Conservation (phyloP, 73 alveolate genomes). For the Blepharisma stoltei region DNA sequence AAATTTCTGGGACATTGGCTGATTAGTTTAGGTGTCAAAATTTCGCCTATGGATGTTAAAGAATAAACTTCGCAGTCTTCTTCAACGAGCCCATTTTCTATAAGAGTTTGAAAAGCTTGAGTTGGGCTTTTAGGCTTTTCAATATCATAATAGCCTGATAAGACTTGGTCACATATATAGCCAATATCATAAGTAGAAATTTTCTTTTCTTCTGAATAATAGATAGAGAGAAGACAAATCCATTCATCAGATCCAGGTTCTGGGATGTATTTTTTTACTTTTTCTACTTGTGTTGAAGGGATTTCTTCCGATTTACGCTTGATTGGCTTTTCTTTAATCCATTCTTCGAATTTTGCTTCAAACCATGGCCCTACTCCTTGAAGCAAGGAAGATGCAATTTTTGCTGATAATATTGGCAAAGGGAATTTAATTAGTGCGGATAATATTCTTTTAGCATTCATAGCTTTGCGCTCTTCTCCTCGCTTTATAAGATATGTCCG, state of each 20-base stretch:
- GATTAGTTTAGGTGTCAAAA: not conserved
- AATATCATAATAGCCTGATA: not conserved
- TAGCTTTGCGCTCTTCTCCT: slow-evolving; percentile 1
- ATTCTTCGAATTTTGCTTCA: not conserved
- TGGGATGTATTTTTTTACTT: not conserved
- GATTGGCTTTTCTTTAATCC: not conserved
- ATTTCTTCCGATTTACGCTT: not conserved
- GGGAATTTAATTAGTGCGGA: slow-evolving; percentile 12
- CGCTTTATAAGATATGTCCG: not conserved
- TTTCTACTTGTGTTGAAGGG: no score
- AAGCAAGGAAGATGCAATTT: not conserved
- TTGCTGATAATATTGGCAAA: slow-evolving; percentile 9
- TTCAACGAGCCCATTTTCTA: not conserved
- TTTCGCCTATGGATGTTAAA: not conserved
- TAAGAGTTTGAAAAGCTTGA: not conserved
- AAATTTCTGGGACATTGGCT: not conserved
- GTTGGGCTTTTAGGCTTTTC: not conserved
- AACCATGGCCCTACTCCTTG: slow-evolving; percentile 26
- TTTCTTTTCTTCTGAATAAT: not conserved
- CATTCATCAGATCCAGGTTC: not conserved
- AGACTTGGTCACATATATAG: not conserved
- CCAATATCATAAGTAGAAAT: slow-evolving; percentile 6
- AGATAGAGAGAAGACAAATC: not conserved
- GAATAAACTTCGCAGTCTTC: not conserved
- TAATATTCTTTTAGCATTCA: slow-evolving; percentile 16